Evolutionary conservation across 495 filamentous ascomycete species (phyloP).

Genomic region (Penicillium odoratum): DNA sequence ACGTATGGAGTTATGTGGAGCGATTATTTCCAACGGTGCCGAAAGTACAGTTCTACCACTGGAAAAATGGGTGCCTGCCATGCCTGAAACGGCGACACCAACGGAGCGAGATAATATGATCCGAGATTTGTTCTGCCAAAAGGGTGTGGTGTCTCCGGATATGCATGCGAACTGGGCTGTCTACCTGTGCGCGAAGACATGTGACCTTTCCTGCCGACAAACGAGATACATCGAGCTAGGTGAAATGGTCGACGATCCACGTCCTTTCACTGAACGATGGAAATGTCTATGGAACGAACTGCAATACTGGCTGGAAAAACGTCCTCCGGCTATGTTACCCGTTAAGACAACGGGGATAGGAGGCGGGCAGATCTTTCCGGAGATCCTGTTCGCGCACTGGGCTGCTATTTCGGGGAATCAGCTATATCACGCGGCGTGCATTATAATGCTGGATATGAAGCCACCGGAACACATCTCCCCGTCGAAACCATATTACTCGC

Average conservation of each 20-base stretch:
- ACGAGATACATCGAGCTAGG: conserved; percentile 31
- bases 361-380: conserved; percentile 32
- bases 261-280: conserved; percentile 30
- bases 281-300: conserved; percentile 38
- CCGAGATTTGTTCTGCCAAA: conserved; percentile 24
- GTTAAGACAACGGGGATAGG: conserved; percentile 29
- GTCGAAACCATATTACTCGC: conserved; percentile 23
- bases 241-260: conserved; percentile 21
- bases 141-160: conserved; percentile 23
- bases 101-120: conserved; percentile 23
- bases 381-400: conserved; percentile 39
- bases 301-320: conserved; percentile 34
- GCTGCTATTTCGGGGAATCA: conserved; percentile 48
- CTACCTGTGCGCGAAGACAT: conserved; percentile 38
- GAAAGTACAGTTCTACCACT: conserved; percentile 35
- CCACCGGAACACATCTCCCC: conserved; percentile 25
- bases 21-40: conserved; percentile 38
- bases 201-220: conserved; percentile 31
- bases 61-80: conserved; percentile 32
- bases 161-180: conserved; percentile 45
- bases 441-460: conserved; percentile 39
- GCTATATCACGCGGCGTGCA: conserved; percentile 41
- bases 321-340: conserved; percentile 37
- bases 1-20: conserved; percentile 45
- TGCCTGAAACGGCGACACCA: conserved; percentile 17